These are phyloP conservation scores for Gautieria morchelliformis DNA, from an alignment of 768 basidiomycete species.

Conservation along the genomic window DNA sequence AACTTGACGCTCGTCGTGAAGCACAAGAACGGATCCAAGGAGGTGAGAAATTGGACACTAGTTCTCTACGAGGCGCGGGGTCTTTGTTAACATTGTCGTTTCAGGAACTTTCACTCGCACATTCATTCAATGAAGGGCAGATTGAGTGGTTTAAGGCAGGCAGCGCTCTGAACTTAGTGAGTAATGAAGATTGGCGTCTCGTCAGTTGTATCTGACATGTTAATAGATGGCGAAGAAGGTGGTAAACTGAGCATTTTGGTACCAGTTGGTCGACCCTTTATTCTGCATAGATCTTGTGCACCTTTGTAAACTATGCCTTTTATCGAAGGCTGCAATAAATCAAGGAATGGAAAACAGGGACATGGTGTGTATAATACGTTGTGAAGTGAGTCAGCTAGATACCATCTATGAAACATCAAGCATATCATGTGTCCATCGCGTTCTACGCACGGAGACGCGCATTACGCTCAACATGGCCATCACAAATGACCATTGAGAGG, in stretches of 20 bases:
- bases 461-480: slow-evolving; percentile 9
- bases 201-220: neutral
- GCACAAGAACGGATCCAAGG: slow-evolving; percentile 71
- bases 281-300: neutral
- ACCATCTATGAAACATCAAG: neutral
- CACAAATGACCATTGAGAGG: slow-evolving; percentile 9
- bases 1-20: slow-evolving; percentile 75
- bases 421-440: neutral
- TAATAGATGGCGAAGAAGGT: neutral
- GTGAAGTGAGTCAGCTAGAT: no score
- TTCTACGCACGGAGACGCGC: slow-evolving; percentile 2
- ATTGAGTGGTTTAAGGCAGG: slow-evolving; percentile 99
- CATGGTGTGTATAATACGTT: no score
- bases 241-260: neutral
- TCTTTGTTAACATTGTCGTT: slow-evolving; percentile 5
- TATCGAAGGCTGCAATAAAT: no score
- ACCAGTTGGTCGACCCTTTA: neutral
- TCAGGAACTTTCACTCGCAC: slow-evolving; percentile 67
- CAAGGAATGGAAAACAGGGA: no score
- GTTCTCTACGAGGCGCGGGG: neutral
- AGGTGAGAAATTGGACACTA: slow-evolving; percentile 31
- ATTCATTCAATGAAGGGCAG: slow-evolving; percentile 95
- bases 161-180: slow-evolving; percentile 79
- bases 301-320: neutral
- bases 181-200: neutral